Base-by-base conservation (phyloP, 1,284 basidiomycete species). In the Tylopilus sp. region DNA sequence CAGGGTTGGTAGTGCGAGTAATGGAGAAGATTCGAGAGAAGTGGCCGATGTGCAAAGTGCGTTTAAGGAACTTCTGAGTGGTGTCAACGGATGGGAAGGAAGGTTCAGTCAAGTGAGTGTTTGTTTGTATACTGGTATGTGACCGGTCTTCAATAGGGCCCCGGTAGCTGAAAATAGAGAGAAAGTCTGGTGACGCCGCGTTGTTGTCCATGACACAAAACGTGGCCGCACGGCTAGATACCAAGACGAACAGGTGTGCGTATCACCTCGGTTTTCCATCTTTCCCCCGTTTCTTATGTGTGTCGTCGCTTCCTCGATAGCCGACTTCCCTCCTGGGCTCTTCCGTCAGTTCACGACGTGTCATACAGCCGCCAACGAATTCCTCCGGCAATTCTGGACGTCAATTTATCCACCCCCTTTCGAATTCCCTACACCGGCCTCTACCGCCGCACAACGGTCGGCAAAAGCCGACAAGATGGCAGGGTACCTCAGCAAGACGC, bases 361-460 rank as follows among this genome's bases (percentile, higher is more conserved):
- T 59, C 93, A 97, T 62, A 93, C 92, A 0, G 87, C 94, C 1
- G 88, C 94, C 2, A 94, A 92, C 57, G 96, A 99, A 68, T 97
- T 98, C 66, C 75, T 99, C 10, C 82, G 96, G 10, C 96, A 98
- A 64, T 98, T 94, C 64, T 99, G 95, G 94, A 78, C 86, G 10
- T 81, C 92, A 1, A 79, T 92, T 43, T 87, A 95, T 49, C 95
- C 95, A 1, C 80, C 88, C 2, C 70, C 79, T 0, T 73, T 76
- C 16, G 84, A 90, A 29, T 62, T 76, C 15, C 76, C 76, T 53
- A 72, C 74, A 0, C 61, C 78, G 2, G 66, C 71, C 6, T 29
- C 51, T 7, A 81, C 81, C 1, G 73, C 79, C 10, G 75, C 78
- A 3, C 84, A 90, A 64, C 84, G 85, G 57, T 77, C 79, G 0